Evolutionary conservation across 495 filamentous ascomycete genomes (phyloP), one percentile per base, ranked within the genome.

Genomic region (Podospora pseudocomata): DNA sequence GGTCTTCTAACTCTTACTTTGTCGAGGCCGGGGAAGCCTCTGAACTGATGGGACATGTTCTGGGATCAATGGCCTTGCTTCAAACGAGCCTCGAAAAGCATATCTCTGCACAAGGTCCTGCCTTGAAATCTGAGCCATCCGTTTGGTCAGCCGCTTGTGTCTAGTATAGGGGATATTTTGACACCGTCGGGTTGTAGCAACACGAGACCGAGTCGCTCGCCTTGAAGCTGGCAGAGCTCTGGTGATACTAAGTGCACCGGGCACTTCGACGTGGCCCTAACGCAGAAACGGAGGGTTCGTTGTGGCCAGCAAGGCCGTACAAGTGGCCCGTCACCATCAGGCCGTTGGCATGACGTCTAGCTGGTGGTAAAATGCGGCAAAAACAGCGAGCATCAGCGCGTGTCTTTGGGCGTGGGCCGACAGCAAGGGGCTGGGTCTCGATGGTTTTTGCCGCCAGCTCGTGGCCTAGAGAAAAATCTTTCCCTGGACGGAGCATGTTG

Each of bases 361-460:
- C 27, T 39, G 26, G 55, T 68, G 71, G 71, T 23, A 73, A 73
- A 71, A 73, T 73, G 73, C 73, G 73, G 71, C 28, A 73, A 69
- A 71, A 68, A 61, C 28, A 69, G 34, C 18, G 7, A 64, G 23
- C 30, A 7, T 54, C 19, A 62, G 60, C 19, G 56, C 56, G 26
- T 20, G 20, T 59, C 5, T 18, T 59, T 59, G 19, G 26, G 16
- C 56, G 6, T 59, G 4, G 56, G 19, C 7, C 56, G 4, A 4
- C 26, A 20, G 19, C 56, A 20, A 59, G 26, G 56, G 26, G 26
- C 19, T 59, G 3, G 56, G 39, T 49, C 9, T 49, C 39, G 39
- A 49, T 49, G 15, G 1, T 49, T 49, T 49, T 49, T 16, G 39
- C 39, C 39, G 39, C 39, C 39, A 49, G 23, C 5, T 23, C 20